These are phyloP conservation scores for Malassezia sympodialis DNA, from an alignment of 1,284 basidiomycete species.

Conservation along the genomic window DNA sequence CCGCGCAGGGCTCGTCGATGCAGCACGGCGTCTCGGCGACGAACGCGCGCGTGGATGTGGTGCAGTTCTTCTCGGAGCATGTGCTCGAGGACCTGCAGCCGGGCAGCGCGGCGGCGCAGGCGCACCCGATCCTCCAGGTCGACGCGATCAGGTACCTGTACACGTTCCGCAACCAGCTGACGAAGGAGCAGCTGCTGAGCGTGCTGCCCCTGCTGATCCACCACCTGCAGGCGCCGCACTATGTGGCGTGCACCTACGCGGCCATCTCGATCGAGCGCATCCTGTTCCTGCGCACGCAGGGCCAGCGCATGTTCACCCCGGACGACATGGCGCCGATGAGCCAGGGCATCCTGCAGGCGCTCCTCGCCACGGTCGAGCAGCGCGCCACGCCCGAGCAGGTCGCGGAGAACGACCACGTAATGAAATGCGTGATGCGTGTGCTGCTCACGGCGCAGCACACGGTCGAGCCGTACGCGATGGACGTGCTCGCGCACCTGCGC, in stretches of 20 bases:
- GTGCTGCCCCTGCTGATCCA: conserved; percentile 79
- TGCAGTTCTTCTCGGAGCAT: conserved; percentile 87
- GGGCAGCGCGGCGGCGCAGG: conserved; percentile 1
- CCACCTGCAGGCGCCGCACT: conserved; percentile 56
- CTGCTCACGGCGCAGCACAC: conserved; percentile 76
- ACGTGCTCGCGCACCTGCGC: conserved; percentile 66
- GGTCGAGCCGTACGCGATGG: conserved; percentile 61
- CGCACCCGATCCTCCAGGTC: conserved; percentile 73
- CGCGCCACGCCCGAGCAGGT: conserved; percentile 83
- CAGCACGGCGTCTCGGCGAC: conserved; percentile 72
- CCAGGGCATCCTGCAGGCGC: conserved; percentile 62
- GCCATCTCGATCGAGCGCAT: conserved; percentile 51
- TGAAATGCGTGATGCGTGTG: conserved; percentile 96
- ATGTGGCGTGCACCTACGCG: conserved; percentile 51
- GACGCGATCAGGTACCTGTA: conserved; percentile 64
- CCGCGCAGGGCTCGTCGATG: conserved; percentile 70
- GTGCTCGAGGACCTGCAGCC: conserved; percentile 74
- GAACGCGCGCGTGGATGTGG: conserved; percentile 82
- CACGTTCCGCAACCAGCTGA: conserved; percentile 85
- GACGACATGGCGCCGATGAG: conserved; percentile 76
- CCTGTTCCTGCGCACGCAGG: conserved; percentile 66
- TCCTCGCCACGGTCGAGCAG: conserved; percentile 70
- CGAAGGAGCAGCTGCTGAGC: conserved; percentile 82
- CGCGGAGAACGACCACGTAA: conserved; percentile 93
- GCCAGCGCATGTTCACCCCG: conserved; percentile 59